These are phyloP conservation scores for Trametes cinnabarina DNA, from an alignment of 768 basidiomycete genomes.

Conservation along the genomic window DNA sequence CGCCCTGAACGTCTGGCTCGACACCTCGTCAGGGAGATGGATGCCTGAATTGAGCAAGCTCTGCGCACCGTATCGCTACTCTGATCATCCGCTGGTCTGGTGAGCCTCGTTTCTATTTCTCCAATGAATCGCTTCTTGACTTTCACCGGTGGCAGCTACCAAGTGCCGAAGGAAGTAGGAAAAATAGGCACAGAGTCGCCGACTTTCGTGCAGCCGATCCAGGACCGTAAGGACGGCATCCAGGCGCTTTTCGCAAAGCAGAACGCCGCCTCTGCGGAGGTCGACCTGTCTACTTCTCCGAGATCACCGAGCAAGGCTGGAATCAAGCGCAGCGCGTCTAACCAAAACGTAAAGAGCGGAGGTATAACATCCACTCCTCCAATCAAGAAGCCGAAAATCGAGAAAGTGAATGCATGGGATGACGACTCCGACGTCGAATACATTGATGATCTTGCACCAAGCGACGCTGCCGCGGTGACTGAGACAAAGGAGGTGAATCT, in stretches of 20 bases:
- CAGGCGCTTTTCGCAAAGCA: conserved; percentile 79
- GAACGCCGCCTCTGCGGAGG: background rate
- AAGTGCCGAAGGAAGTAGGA: conserved; percentile 86
- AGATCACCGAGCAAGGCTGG: conserved; percentile 16
- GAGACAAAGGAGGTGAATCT: background rate
- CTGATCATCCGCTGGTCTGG: conserved; percentile 61
- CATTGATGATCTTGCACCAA: conserved; percentile 4
- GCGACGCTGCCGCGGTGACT: background rate
- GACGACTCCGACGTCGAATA: conserved; percentile 24
- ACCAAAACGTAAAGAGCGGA: background rate
- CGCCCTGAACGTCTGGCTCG: conserved; percentile 74
- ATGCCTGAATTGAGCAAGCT: conserved; percentile 54
- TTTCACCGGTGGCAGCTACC: conserved; percentile 53
- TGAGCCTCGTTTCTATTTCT: conserved; percentile 33
- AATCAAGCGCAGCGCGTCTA: conserved; percentile 26
- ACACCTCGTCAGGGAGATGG: conserved; percentile 70
- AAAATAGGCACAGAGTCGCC: conserved; percentile 85
- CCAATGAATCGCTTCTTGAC: too few species aligned
- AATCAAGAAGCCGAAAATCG: conserved; percentile 5
- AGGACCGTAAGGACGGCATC: conserved; percentile 81
- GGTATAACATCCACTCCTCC: background rate
- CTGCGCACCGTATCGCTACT: conserved; percentile 58
- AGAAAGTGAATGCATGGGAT: conserved; percentile 28
- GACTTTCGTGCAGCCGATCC: conserved; percentile 77
- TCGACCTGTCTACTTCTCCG: background rate